Evolutionary conservation across 1,284 basidiomycete genomes (phyloP).

Genomic region (Meripilus lineatus): DNA sequence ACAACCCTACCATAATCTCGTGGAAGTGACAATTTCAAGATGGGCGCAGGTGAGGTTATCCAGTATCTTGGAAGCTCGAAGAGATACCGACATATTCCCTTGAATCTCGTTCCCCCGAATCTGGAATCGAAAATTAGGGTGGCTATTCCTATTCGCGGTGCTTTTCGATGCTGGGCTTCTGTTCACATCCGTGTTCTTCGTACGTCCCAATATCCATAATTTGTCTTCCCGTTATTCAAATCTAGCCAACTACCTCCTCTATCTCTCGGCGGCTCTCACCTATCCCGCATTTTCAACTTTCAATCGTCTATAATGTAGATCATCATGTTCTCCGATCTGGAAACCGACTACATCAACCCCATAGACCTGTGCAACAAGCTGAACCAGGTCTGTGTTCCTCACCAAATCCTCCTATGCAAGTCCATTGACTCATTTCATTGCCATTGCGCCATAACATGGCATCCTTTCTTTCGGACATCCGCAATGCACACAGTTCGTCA

Average conservation of each 20-base stretch:
- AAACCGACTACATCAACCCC: conserved; percentile 99
- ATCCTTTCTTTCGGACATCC: neutral
- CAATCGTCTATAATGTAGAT: conserved; percentile 53
- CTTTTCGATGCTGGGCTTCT: conserved; percentile 89
- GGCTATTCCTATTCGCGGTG: conserved; percentile 92
- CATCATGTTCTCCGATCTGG: conserved; percentile 99
- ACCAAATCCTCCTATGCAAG: too few relatives aligned
- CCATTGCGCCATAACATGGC: neutral
- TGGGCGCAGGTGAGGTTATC: too few relatives aligned
- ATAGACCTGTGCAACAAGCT: conserved; percentile 99
- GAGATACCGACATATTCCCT: too few relatives aligned
- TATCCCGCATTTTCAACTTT: neutral
- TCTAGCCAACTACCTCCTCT: neutral
- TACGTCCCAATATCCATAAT: conserved; percentile 40
- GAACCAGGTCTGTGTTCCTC: conserved; percentile 70
- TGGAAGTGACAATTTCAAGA: too few relatives aligned
- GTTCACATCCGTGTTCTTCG: conserved; percentile 98
- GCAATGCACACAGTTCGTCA: conserved; percentile 70
- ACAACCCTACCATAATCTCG: too few relatives aligned
- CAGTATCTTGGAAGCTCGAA: too few relatives aligned
- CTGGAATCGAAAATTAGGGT: neutral
- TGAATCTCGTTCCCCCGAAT: neutral
- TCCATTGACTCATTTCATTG: too few relatives aligned
- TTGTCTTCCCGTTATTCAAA: neutral
- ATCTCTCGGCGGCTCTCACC: neutral